These are phyloP conservation scores for Colletotrichum endophyticum DNA, from an alignment of 2,329 filamentous ascomycete species.

Conservation along the genomic window DNA sequence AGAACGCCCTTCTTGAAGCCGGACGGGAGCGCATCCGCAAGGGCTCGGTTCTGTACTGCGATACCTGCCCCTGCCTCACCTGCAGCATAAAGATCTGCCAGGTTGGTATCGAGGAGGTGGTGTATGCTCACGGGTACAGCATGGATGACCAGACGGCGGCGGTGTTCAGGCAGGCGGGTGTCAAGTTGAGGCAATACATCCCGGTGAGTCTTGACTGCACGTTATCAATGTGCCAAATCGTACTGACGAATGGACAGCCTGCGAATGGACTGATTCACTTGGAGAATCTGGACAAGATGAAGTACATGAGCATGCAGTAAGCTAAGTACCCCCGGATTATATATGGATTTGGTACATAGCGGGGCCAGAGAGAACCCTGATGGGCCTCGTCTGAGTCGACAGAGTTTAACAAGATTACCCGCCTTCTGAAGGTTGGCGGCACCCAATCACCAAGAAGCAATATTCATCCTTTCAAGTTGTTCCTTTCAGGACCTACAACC, in stretches of 20 bases:
- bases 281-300: conserved; percentile 63
- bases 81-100: conserved; percentile 99
- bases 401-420: background rate
- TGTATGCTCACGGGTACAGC: conserved; percentile 92
- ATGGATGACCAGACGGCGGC: conserved; percentile 87
- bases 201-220: conserved; percentile 64
- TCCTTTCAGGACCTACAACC: background rate
- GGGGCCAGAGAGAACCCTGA: background rate
- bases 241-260: conserved; percentile 49
- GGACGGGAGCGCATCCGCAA: conserved; percentile 88
- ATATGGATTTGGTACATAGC: background rate
- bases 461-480: background rate
- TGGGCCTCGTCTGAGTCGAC: background rate
- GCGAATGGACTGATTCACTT: conserved; percentile 69
- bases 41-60: conserved; percentile 86
- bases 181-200: conserved; percentile 85
- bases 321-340: background rate
- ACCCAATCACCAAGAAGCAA: background rate
- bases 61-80: conserved; percentile 95
- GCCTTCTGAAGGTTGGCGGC: background rate
- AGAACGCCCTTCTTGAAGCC: conserved; percentile 94
- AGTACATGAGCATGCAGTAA: conserved; percentile 21
- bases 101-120: conserved; percentile 93
- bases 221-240: background rate
- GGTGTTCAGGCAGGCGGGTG: conserved; percentile 83